Evolutionary conservation across 192 early-diverging fungal genomes (phyloP).

Genomic region (Coemansia sp.): DNA sequence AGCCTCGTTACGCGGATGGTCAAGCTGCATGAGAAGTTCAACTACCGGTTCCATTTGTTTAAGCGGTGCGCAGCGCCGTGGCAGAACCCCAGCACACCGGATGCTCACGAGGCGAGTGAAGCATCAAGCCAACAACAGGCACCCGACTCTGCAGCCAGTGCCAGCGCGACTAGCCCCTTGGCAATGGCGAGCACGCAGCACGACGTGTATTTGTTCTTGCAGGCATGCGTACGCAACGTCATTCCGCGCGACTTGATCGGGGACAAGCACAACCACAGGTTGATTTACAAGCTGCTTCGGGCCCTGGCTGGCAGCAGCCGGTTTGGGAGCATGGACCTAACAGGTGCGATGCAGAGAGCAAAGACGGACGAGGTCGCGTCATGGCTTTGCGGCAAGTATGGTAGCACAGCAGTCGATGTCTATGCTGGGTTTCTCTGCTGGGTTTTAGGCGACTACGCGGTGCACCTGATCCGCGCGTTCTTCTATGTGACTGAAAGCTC

Average conservation of each 20-base stretch:
- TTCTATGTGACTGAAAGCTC: slow-evolving; percentile 84
- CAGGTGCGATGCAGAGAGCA: slow-evolving; percentile 57
- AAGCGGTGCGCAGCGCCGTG: slow-evolving; percentile 51
- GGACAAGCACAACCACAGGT: slow-evolving; percentile 54
- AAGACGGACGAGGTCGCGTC: slow-evolving; percentile 43
- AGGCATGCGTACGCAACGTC: slow-evolving; percentile 51
- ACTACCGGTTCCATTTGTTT: slow-evolving; percentile 46
- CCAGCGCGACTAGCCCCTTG: slow-evolving; percentile 9
- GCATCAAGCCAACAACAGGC: background rate
- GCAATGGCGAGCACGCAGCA: slow-evolving; percentile 13
- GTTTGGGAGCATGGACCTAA: slow-evolving; percentile 60
- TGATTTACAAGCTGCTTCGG: slow-evolving; percentile 56
- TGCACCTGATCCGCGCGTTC: slow-evolving; percentile 59
- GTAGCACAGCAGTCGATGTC: slow-evolving; percentile 38
- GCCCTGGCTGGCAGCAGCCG: slow-evolving; percentile 56
- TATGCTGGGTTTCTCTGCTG: slow-evolving; percentile 64
- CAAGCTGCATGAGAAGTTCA: slow-evolving; percentile 38
- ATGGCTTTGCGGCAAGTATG: slow-evolving; percentile 8
- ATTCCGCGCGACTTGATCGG: slow-evolving; percentile 68
- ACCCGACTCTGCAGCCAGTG: background rate
- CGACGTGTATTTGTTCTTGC: slow-evolving; percentile 53
- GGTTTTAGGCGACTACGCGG: slow-evolving; percentile 60
- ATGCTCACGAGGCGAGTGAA: background rate
- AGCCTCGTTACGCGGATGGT: slow-evolving; percentile 44
- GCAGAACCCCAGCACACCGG: slow-evolving; percentile 14